Conservation (phyloP, 2,329 filamentous ascomycete genomes). For the Apiospora phragmitis region DNA sequence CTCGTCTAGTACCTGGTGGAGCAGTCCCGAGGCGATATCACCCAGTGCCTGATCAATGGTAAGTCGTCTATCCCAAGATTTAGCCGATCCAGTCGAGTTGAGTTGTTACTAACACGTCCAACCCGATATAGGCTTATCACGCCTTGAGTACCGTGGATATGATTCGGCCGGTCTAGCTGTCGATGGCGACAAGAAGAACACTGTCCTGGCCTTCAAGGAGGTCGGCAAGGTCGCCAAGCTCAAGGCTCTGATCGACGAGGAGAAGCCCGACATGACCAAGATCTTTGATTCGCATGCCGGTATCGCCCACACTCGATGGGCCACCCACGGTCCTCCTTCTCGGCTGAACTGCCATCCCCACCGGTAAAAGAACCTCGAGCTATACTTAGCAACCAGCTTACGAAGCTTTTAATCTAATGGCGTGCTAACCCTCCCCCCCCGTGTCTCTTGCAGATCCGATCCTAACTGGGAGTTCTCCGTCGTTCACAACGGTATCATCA, state of each 20-base stretch:
- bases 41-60: constrained; percentile 7
- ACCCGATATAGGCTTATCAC: constrained; percentile 69
- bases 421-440: constrained; percentile 12
- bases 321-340: constrained; percentile 93
- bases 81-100: background rate
- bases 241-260: constrained; percentile 85
- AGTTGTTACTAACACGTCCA: background rate
- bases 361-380: constrained; percentile 61
- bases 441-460: constrained; percentile 68
- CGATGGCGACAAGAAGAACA: constrained; percentile 98
- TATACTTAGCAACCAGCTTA: background rate
- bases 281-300: constrained; percentile 97
- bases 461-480: constrained; percentile 93
- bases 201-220: constrained; percentile 97
- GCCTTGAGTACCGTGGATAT: constrained; percentile 98
- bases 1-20: constrained; percentile 10
- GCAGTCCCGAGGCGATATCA: constrained; percentile 6
- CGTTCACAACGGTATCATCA: constrained; percentile 99
- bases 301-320: constrained; percentile 99
- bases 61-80: background rate
- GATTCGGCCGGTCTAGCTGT: constrained; percentile 95
- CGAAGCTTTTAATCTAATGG: background rate
- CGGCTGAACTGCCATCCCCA: constrained; percentile 97
- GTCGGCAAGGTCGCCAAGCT: constrained; percentile 98
- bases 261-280: constrained; percentile 83